Conservation (phyloP, 1,139 yeast species). For the Saccharomyces hybrid region DNA sequence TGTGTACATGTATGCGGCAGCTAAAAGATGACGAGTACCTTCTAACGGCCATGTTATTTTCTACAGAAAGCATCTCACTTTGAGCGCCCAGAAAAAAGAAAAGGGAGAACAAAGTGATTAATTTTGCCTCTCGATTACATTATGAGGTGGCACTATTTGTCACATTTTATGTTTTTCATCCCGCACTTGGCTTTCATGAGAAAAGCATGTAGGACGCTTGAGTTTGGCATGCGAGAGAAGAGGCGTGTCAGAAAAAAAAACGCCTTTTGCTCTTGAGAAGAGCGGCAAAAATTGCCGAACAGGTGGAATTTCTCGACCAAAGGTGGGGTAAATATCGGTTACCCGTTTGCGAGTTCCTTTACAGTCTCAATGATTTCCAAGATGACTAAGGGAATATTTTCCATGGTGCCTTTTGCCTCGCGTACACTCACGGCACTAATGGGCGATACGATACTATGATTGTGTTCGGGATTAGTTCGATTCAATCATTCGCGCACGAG, state of each 20-base stretch:
- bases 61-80: neutral
- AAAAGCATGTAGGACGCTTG: neutral
- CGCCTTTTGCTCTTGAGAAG: neutral
- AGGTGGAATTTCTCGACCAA: neutral
- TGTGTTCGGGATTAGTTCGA: neutral
- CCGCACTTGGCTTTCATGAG: neutral
- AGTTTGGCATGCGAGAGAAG: neutral
- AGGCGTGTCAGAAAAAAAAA: neutral
- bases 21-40: neutral
- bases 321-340: neutral
- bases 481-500: neutral
- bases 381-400: neutral
- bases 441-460: neutral
- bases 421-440: neutral
- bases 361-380: neutral
- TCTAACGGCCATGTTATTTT: neutral
- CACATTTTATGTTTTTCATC: neutral
- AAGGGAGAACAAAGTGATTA: neutral
- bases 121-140: neutral
- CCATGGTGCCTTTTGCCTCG: neutral
- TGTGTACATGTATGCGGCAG: neutral
- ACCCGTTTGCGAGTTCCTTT: neutral
- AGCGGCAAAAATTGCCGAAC: neutral
- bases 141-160: neutral
- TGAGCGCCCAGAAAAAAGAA: neutral